phyloP scores from a whole-genome alignment of 1,139 yeast species.

The Taiozyma onychis region DNA sequence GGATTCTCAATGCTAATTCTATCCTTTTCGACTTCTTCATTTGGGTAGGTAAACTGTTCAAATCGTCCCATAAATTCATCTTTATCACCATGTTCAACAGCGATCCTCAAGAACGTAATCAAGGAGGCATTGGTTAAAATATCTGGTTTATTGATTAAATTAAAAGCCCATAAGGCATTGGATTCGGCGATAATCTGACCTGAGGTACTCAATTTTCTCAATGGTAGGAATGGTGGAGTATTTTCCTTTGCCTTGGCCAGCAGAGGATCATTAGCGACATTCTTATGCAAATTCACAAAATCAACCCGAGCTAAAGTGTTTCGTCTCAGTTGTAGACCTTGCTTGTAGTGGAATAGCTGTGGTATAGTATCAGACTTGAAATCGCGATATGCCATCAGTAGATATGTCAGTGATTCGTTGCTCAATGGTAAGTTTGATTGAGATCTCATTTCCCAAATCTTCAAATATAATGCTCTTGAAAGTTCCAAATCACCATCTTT shows the following conservation, averaged over 20 bases:
- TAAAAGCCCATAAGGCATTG: slow-evolving; percentile 66
- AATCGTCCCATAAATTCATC: slow-evolving; percentile 48
- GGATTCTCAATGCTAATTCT: slow-evolving; percentile 6
- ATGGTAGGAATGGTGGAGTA: slow-evolving; percentile 66
- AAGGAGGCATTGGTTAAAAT: slow-evolving; percentile 39
- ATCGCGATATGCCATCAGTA: slow-evolving; percentile 53
- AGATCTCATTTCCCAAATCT: slow-evolving; percentile 39
- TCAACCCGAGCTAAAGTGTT: slow-evolving; percentile 37
- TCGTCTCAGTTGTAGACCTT: slow-evolving; percentile 42
- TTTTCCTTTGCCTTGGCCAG: slow-evolving; percentile 22
- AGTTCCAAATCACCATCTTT: slow-evolving; percentile 74
- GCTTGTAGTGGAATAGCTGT: slow-evolving; percentile 35
- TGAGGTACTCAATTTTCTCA: slow-evolving; percentile 33
- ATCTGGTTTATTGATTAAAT: slow-evolving; percentile 36
- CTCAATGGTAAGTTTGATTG: slow-evolving; percentile 28
- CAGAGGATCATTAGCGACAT: slow-evolving; percentile 21
- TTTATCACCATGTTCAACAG: slow-evolving; percentile 39
- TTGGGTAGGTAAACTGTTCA: slow-evolving; percentile 41
- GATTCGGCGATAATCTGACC: slow-evolving; percentile 65
- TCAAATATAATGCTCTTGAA: slow-evolving; percentile 65
- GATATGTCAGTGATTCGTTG: slow-evolving; percentile 44
- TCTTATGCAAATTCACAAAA: slow-evolving; percentile 23
- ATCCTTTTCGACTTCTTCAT: slow-evolving; percentile 15
- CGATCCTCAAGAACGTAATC: slow-evolving; percentile 49
- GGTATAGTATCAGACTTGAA: slow-evolving; percentile 32